Evolutionary conservation across 371 early-diverging fungal species (phyloP), one percentile per base, ranked within the genome.

Genomic region (Mucor racemosus): DNA sequence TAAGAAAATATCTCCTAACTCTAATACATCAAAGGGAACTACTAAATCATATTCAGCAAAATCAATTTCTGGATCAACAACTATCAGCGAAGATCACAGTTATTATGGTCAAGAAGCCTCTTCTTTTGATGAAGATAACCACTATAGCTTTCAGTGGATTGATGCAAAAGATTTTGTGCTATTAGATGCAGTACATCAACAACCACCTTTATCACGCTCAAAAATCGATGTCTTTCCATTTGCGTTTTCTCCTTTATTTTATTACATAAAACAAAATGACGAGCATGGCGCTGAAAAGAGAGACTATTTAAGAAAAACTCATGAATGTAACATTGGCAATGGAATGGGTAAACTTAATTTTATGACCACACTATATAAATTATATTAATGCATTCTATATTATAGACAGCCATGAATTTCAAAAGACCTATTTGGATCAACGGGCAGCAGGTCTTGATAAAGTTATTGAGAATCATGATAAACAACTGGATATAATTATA

Each of bases 171-270:
- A 82, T 60, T 78, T 59, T 54, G 50, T 72, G 15, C 68, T 70
- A 59, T 41, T 76, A 46, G 71, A 62, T 9, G 35, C 60, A 3
- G 46, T 62, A 4, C 9, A 38, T 21, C 41, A 36, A 33, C 17
- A 35, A 55, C 35, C 44, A 7, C 35, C 9, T 36, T 69, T 58
- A 26, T 40, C 62, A 31, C 42, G 69, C 65, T 50, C 54, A 67
- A 59, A 72, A 64, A 58, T 68, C 63, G 40, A 73, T 17, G 78
- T 86, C 50, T 67, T 78, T 21, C 84, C 90, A 0, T 88, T 88
- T 58, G 67, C 80, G 7, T 87, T 82, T 71, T 65, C 82, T 10
- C 89, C 89, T 0, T 67, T 83, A 40, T 62, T 88, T 34, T 73
- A 80, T 46, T 83, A 84, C 66, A 77, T 68, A 42, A 84, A 75